phyloP scores from a whole-genome alignment of 2,329 filamentous ascomycete species.

The Penicillium sp. region DNA sequence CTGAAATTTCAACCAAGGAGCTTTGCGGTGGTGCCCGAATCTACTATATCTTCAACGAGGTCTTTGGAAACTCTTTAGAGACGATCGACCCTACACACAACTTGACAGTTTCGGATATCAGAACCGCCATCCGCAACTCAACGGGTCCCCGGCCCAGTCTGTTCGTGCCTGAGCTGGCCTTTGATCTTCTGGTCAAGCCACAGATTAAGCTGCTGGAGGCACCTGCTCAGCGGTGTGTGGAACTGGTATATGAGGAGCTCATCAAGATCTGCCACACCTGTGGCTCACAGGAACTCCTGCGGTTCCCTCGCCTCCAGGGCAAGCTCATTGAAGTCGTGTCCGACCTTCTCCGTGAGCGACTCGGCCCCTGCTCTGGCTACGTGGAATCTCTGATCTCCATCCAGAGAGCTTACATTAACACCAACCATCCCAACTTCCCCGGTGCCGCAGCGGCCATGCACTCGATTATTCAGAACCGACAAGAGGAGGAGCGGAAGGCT shows the following conservation, averaged over 20 bases:
- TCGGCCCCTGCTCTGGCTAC: constrained; percentile 87
- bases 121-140: constrained; percentile 96
- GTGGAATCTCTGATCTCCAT: constrained; percentile 98
- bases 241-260: constrained; percentile 96
- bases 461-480: constrained; percentile 91
- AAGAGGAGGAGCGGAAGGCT: constrained; percentile 87
- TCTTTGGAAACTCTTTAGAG: constrained; percentile 95
- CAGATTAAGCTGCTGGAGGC: constrained; percentile 97
- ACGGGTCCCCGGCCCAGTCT: constrained; percentile 93
- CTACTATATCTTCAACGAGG: constrained; percentile 99
- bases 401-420: constrained; percentile 98
- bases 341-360: constrained; percentile 86
- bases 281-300: constrained; percentile 88
- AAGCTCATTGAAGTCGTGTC: constrained; percentile 99
- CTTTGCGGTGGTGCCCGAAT: constrained; percentile 92
- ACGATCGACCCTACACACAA: constrained; percentile 96
- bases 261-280: constrained; percentile 99
- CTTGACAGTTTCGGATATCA: constrained; percentile 90
- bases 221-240: constrained; percentile 93
- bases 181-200: constrained; percentile 95
- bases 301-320: constrained; percentile 90
- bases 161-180: constrained; percentile 96
- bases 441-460: constrained; percentile 97
- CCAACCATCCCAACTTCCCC: constrained; percentile 98
- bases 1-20: constrained; percentile 98